These are phyloP conservation scores for Pleoardoris graminearum DNA, from an alignment of 2,329 filamentous ascomycete species.

Conservation along the genomic window DNA sequence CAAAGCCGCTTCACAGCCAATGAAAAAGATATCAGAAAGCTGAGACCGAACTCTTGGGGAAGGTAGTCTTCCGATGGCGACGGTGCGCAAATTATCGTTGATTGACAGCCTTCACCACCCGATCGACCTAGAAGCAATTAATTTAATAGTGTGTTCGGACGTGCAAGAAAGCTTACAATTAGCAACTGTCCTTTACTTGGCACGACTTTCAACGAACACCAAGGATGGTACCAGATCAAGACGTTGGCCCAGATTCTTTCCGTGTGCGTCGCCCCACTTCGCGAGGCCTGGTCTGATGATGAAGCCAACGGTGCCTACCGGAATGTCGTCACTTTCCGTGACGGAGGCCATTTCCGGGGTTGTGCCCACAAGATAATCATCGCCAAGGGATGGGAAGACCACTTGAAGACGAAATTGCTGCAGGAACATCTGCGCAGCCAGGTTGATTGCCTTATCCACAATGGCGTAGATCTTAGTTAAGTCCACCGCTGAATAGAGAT, in stretches of 20 bases:
- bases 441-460: slow-evolving; percentile 17
- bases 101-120: too few species aligned
- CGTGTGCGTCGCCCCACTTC: slow-evolving; percentile 31
- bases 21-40: too few species aligned
- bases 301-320: slow-evolving; percentile 16
- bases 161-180: too few species aligned
- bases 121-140: too few species aligned
- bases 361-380: background rate
- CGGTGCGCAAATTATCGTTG: too few species aligned
- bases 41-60: too few species aligned
- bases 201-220: background rate
- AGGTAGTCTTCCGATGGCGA: too few species aligned
- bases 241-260: slow-evolving; percentile 20
- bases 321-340: slow-evolving; percentile 22
- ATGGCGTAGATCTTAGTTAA: slow-evolving; percentile 5
- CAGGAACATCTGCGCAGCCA: slow-evolving; percentile 20
- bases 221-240: slow-evolving; percentile 16
- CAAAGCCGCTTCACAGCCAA: too few species aligned
- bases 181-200: too few species aligned
- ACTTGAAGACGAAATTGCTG: slow-evolving; percentile 25
- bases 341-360: too few species aligned
- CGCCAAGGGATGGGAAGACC: slow-evolving; percentile 18
- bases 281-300: slow-evolving; percentile 24
- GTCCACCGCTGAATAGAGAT: background rate
- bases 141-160: too few species aligned